phyloP scores from a whole-genome alignment of 495 filamentous ascomycete genomes.

The Terfezia boudieri region DNA sequence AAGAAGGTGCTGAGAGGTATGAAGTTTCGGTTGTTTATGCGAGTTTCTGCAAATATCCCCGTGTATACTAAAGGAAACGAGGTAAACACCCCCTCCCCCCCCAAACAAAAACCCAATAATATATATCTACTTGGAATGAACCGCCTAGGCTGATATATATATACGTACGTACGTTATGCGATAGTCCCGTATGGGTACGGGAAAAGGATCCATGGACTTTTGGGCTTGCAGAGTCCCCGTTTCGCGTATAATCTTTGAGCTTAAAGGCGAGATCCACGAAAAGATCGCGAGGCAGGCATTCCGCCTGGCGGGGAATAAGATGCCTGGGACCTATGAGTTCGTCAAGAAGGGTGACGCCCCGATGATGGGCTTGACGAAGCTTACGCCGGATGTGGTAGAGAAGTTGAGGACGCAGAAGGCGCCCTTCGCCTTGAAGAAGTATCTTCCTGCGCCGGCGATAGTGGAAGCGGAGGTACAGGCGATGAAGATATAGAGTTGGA shows the following conservation, averaged over 20 bases:
- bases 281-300: conserved; percentile 86
- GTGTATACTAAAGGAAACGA: conserved; percentile 93
- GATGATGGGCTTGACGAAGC: conserved; percentile 80
- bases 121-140: conserved; percentile 1
- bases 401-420: conserved; percentile 10
- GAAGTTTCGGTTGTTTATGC: conserved; percentile 77
- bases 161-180: background rate
- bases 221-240: conserved; percentile 79
- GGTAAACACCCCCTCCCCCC: conserved; percentile 22
- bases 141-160: background rate
- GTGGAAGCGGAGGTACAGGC: too few relatives aligned
- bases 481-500: too few relatives aligned
- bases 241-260: conserved; percentile 72
- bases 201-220: conserved; percentile 91
- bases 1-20: conserved; percentile 69
- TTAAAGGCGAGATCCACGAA: conserved; percentile 82
- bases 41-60: conserved; percentile 74
- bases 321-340: conserved; percentile 86
- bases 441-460: background rate
- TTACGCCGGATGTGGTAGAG: conserved; percentile 23
- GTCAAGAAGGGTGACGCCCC: conserved; percentile 81
- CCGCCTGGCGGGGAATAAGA: conserved; percentile 77
- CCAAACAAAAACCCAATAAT: background rate
- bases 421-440: conserved; percentile 4
- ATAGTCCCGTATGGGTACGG: conserved; percentile 85